Conservation (phyloP, 1,284 basidiomycete species). For the Trametes versicolor region DNA sequence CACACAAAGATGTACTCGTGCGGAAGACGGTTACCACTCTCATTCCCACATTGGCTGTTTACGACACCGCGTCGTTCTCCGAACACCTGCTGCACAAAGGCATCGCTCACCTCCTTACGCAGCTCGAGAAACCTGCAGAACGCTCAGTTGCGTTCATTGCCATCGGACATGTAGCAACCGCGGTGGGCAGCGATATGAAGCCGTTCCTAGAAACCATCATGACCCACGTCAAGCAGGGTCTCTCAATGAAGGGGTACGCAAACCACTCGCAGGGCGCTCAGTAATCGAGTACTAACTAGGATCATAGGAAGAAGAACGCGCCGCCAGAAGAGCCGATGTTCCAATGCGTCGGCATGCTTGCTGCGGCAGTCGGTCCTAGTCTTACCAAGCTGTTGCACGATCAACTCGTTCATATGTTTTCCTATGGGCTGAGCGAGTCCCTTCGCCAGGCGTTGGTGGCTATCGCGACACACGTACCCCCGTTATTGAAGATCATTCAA, state of each 20-base stretch:
- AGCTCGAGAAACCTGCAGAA: conserved; percentile 91
- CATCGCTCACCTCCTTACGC: conserved; percentile 92
- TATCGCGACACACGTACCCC: conserved; percentile 91
- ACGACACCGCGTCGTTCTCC: conserved; percentile 92
- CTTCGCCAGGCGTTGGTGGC: conserved; percentile 88
- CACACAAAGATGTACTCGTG: conserved; percentile 88
- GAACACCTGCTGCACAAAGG: conserved; percentile 90
- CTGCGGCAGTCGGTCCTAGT: conserved; percentile 94
- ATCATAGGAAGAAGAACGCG: conserved; percentile 87
- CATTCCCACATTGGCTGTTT: conserved; percentile 92
- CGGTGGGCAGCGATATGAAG: conserved; percentile 95
- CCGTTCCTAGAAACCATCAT: conserved; percentile 95
- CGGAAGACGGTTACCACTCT: conserved; percentile 94
- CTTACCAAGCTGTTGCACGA: conserved; percentile 97
- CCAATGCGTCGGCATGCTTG: conserved; percentile 97
- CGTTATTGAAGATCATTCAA: conserved; percentile 93
- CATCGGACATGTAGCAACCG: conserved; percentile 94
- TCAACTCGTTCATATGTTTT: conserved; percentile 96
- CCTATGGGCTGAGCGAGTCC: conserved; percentile 92
- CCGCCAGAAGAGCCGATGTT: conserved; percentile 97
- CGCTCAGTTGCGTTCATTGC: conserved; percentile 96
- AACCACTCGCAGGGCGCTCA: conserved; percentile 18
- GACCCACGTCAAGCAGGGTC: conserved; percentile 87
- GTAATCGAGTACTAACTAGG: conserved; percentile 17
- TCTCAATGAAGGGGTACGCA: conserved; percentile 85